Evolutionary conservation across 1,139 yeast genomes (phyloP).

Genomic region (Yueomyces sp.): DNA sequence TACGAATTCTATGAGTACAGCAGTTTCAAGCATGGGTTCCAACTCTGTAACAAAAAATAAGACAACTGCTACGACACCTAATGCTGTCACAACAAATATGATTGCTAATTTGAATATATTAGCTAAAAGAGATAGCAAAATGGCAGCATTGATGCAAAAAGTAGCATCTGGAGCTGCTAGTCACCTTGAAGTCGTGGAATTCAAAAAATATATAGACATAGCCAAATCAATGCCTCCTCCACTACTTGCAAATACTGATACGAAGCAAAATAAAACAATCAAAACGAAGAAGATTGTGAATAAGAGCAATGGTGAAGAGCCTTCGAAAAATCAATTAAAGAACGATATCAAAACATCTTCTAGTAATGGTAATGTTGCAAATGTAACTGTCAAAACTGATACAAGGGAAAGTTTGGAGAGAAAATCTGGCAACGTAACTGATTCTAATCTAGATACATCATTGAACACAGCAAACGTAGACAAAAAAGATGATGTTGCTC

Average conservation of each 20-base stretch:
- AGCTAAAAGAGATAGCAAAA: conserved; percentile 58
- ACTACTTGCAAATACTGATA: conserved; percentile 4
- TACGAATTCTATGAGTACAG: neutral
- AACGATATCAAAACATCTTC: neutral
- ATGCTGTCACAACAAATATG: conserved; percentile 51
- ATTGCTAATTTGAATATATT: conserved; percentile 70
- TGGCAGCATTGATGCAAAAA: conserved; percentile 61
- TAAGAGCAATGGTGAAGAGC: neutral
- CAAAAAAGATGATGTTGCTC: conserved; percentile 2
- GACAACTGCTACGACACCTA: neutral
- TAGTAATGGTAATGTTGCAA: neutral
- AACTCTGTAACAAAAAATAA: too few species aligned
- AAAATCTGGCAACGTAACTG: too few species aligned
- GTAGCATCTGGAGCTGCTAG: conserved; percentile 77
- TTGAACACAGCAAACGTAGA: neutral
- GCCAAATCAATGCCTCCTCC: conserved; percentile 67
- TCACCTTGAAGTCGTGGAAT: conserved; percentile 55
- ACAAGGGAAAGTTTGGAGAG: neutral
- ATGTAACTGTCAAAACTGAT: neutral
- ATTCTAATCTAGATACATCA: neutral
- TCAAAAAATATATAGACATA: conserved; percentile 64
- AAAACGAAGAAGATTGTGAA: neutral
- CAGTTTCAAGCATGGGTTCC: neutral
- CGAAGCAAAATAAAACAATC: neutral
- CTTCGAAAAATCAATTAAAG: neutral